Conservation (phyloP, 495 filamentous ascomycete species). For the Penicillium malachiteum region DNA sequence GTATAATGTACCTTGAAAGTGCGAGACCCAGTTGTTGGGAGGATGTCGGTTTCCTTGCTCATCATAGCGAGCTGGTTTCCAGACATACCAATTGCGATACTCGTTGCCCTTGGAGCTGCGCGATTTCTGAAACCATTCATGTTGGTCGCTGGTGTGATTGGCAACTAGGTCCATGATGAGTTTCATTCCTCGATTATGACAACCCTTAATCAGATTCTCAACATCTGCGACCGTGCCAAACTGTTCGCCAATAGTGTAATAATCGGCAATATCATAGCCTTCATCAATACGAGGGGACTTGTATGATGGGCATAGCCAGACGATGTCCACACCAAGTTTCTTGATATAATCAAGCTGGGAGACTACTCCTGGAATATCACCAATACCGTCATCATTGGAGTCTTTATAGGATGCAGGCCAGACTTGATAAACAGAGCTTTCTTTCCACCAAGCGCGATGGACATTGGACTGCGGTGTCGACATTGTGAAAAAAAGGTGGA, state of each 20-base stretch:
- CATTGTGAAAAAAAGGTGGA: constrained; percentile 15
- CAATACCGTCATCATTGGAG: constrained; percentile 65
- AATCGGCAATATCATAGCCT: constrained; percentile 70
- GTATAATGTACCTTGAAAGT: constrained; percentile 49
- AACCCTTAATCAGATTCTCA: constrained; percentile 58
- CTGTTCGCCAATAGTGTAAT: constrained; percentile 58
- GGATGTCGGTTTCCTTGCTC: constrained; percentile 59
- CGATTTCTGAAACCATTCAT: constrained; percentile 72
- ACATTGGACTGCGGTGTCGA: constrained; percentile 34
- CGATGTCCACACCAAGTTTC: constrained; percentile 60
- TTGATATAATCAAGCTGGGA: constrained; percentile 65
- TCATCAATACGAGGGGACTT: constrained; percentile 63
- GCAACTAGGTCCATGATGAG: constrained; percentile 73
- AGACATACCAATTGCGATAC: constrained; percentile 74
- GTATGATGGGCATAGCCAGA: constrained; percentile 70
- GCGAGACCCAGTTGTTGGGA: constrained; percentile 68
- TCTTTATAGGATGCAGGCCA: constrained; percentile 68
- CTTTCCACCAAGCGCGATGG: constrained; percentile 56
- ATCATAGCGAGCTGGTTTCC: constrained; percentile 60
- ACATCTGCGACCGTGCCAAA: constrained; percentile 66
- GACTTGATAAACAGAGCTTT: constrained; percentile 64
- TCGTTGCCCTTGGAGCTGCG: constrained; percentile 55
- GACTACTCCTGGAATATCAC: constrained; percentile 66
- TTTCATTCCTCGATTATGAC: constrained; percentile 61
- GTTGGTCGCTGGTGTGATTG: constrained; percentile 78